Evolutionary conservation across 78 protist species (phyloP).

Genomic region (slime mould (Dictyostelium discoideum)): DNA sequence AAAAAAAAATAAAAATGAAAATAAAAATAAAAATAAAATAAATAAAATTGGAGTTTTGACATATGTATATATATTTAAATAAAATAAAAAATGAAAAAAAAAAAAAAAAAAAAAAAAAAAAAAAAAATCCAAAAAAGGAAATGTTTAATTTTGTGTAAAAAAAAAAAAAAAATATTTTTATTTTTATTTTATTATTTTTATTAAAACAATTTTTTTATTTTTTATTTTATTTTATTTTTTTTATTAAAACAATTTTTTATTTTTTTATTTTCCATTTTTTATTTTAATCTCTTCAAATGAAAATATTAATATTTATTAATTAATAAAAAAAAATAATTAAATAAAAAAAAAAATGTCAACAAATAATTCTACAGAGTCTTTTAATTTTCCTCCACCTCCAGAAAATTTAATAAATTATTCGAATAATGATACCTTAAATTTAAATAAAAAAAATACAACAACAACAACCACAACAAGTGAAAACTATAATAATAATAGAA

Average conservation of each 20-base stretch:
- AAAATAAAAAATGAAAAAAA: neutral
- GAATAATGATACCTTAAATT: neutral
- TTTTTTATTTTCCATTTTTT: no score
- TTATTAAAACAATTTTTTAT: no score
- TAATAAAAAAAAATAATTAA: no score
- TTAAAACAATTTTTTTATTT: no score
- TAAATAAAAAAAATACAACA: neutral
- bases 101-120: neutral
- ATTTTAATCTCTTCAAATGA: no score
- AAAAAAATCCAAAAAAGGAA: neutral
- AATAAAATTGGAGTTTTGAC: no score
- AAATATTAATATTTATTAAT: no score
- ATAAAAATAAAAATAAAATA: neutral
- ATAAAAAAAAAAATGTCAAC: neutral
- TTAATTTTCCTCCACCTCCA: neutral
- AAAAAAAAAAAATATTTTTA: no score
- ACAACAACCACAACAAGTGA: neutral
- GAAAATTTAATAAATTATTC: neutral
- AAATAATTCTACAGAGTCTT: neutral
- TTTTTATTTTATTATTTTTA: no score
- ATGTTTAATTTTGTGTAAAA: neutral
- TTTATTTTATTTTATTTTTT: no score
- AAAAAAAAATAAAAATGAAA: neutral
- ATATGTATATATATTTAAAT: neutral
- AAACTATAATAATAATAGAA: neutral